A percentile compares a stretch with the other conserved stretches of the same genome.
Conservation (phyloP, 768 basidiomycete genomes). For the Sarcomyxa edulis region DNA sequence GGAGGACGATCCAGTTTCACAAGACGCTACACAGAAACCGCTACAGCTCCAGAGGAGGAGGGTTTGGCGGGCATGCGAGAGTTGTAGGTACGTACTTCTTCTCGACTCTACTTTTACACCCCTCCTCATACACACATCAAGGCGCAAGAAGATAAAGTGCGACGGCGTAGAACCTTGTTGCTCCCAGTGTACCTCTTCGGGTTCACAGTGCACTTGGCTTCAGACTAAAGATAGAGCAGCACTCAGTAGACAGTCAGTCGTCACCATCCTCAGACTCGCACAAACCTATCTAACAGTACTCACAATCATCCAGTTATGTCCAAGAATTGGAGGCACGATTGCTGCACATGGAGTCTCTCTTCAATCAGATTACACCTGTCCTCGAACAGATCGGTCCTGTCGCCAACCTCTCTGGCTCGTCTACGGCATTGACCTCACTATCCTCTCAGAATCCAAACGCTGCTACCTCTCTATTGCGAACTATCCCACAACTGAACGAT, state of each 20-base stretch:
- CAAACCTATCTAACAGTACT: conserved; percentile 12
- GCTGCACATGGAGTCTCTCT: conserved; percentile 85
- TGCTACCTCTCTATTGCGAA: no score
- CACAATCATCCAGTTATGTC: conserved; percentile 58
- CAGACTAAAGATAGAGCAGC: conserved; percentile 91
- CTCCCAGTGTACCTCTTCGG: conserved; percentile 71
- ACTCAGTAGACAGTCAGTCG: conserved; percentile 78
- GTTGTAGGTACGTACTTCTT: conserved; percentile 67
- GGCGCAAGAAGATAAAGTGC: conserved; percentile 92
- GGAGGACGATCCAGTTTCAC: conserved; percentile 51
- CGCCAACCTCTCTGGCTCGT: conserved; percentile 29
- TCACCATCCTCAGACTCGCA: conserved; percentile 3
- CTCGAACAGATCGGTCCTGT: conserved; percentile 67
- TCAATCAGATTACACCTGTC: conserved; percentile 74
- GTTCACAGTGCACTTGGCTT: conserved; percentile 81
- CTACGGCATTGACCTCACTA: conserved; percentile 14
- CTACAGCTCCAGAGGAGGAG: conserved; percentile 73
- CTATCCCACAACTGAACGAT: conserved; percentile 6
- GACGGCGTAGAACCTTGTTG: conserved; percentile 86
- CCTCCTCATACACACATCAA: conserved; percentile 27
- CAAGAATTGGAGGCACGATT: conserved; percentile 87
- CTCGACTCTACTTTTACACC: conserved; percentile 11
- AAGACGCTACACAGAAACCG: conserved; percentile 62
- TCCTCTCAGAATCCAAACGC: conserved; percentile 20
- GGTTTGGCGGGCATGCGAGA: conserved; percentile 89